Evolutionary conservation across 768 basidiomycete genomes (phyloP).

Genomic region (Auriscalpium microsporum): DNA sequence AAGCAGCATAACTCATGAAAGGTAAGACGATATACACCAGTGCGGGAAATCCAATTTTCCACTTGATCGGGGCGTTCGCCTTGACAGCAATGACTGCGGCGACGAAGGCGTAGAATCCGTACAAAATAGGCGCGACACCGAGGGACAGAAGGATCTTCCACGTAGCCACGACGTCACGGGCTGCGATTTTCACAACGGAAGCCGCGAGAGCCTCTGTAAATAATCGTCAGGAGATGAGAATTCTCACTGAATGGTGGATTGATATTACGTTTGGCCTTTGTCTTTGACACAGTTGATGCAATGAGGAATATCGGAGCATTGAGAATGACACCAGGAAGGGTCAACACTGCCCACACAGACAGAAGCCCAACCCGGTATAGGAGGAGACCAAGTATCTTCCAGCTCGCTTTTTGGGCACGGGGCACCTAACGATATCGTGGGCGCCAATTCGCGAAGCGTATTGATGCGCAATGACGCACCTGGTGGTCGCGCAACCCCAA

Average conservation of each 20-base stretch:
- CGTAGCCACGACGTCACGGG: slow-evolving; percentile 85
- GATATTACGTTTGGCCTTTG: slow-evolving; percentile 73
- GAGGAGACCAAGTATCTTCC: slow-evolving; percentile 79
- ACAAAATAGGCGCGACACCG: slow-evolving; percentile 78
- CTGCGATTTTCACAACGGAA: slow-evolving; percentile 89
- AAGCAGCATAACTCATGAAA: slow-evolving; percentile 81
- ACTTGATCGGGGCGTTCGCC: slow-evolving; percentile 50
- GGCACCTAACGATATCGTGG: slow-evolving; percentile 50
- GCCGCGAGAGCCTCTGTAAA: slow-evolving; percentile 87
- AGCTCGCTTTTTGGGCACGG: slow-evolving; percentile 70
- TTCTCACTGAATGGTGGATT: background rate
- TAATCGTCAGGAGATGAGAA: background rate
- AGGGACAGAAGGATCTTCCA: slow-evolving; percentile 96
- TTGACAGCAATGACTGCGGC: slow-evolving; percentile 66
- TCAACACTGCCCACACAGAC: slow-evolving; percentile 69
- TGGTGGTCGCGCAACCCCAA: slow-evolving; percentile 92
- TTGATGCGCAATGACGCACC: slow-evolving; percentile 29
- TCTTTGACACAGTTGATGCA: slow-evolving; percentile 79
- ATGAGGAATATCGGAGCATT: slow-evolving; percentile 90
- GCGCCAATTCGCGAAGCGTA: slow-evolving; percentile 1
- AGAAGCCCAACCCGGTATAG: slow-evolving; percentile 76
- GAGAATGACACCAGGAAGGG: slow-evolving; percentile 82
- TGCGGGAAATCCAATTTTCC: slow-evolving; percentile 68
- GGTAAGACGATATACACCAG: slow-evolving; percentile 66
- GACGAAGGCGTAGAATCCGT: slow-evolving; percentile 71